phyloP scores from a whole-genome alignment of 257 asterid species.

The Solanum neorickii region DNA sequence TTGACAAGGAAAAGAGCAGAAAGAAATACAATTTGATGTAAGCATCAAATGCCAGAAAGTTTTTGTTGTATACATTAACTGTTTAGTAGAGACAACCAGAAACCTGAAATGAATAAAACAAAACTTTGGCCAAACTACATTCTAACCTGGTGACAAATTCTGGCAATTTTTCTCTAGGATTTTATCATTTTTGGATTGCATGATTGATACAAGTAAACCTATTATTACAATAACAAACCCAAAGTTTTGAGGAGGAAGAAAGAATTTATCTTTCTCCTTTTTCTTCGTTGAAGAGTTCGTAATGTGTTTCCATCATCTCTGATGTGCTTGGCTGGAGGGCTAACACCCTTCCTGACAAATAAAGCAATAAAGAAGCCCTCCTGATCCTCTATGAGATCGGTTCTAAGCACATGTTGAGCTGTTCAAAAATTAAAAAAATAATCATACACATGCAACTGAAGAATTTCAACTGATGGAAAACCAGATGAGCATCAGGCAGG shows the following conservation, averaged over 20 bases:
- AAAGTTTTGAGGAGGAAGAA: background rate
- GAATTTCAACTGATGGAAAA: background rate
- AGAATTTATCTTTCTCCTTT: background rate
- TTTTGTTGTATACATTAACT: background rate
- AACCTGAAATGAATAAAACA: background rate
- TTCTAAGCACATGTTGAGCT: conserved; percentile 67
- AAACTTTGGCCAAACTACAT: background rate
- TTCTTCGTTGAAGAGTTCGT: background rate
- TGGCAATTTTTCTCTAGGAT: background rate
- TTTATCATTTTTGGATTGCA: background rate
- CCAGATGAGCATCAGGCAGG: background rate
- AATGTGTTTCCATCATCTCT: background rate
- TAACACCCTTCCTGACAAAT: conserved; percentile 28
- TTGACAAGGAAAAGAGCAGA: background rate
- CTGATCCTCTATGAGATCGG: conserved; percentile 47
- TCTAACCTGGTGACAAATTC: background rate
- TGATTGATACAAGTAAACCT: background rate
- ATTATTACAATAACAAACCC: background rate
- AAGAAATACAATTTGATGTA: background rate
- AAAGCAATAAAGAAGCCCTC: conserved; percentile 90
- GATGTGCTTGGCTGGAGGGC: background rate
- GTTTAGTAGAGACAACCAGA: background rate
- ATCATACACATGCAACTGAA: background rate
- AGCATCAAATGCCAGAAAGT: background rate
- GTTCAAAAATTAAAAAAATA: background rate